Base-by-base conservation (phyloP, 1,139 yeast species). In the Blastobotrys raffinosifermentans region DNA sequence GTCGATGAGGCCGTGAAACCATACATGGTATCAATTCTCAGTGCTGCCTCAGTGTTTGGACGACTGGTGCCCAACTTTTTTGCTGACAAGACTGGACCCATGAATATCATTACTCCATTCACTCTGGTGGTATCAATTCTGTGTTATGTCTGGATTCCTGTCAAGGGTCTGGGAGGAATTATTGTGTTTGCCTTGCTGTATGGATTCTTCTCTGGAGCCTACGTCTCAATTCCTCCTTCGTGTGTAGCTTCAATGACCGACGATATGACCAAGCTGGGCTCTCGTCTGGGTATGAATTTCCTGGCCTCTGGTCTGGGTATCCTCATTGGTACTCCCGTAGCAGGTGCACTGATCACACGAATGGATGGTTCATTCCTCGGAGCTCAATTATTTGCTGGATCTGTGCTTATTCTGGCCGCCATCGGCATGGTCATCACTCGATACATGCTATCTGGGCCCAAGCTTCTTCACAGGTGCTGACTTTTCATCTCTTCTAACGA, bases 381-480 rank as follows among this genome's bases (percentile, higher is more conserved):
- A 13, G 49, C 52, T 4, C 47, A 49, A 33, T 25, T 49, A 23
- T 52, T 45, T 27, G 39, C 47, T 15, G 56, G 51, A 2, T 31
- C 32, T 15, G 31, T 42, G 16, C 38, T 46, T 14, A 19, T 37
- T 4, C 13, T 38, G 9, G 44, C 44, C 2, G 38, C 39, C 1
- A 29, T 27, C 64, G 82, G 82, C 75, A 77, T 80, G 69, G 71
- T 81, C 58, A 89, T 82, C 41, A 80, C 93, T 37, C 29, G 48
- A n/a, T 13, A 20, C 26, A 22, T n/a, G 25, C 13, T 13, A 22
- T 11, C 25, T 11, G 6, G 25, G 25, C 25, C 10, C 10, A 13
- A 22, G 25, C 25, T 22, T 22, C 25, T 22, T 22, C 25, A n/a
- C n/a, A n/a, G n/a, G n/a, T n/a, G n/a, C n/a, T n/a, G n/a, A n/a